phyloP scores from a whole-genome alignment of 257 asterid genomes.

The Voacanga thouarsii region DNA sequence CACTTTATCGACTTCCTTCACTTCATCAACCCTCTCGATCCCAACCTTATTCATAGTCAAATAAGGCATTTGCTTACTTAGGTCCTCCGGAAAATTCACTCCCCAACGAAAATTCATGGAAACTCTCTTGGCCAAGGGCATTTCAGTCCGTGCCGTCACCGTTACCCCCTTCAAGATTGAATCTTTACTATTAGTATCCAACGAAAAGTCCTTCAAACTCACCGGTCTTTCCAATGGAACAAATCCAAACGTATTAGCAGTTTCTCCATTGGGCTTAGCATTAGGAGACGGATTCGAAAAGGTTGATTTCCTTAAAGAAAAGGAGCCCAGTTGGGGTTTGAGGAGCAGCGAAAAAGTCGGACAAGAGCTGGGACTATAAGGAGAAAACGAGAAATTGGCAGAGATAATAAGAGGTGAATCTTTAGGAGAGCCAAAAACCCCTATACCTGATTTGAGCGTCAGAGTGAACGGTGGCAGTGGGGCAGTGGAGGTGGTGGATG shows the following conservation, averaged over 20 bases:
- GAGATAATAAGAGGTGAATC: conserved; percentile 70
- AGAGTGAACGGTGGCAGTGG: conserved; percentile 50
- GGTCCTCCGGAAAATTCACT: conserved; percentile 59
- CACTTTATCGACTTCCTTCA: conserved; percentile 30
- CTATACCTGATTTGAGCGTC: conserved; percentile 79
- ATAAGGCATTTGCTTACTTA: conserved; percentile 46
- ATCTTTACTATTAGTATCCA: conserved; percentile 27
- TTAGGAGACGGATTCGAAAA: conserved; percentile 25
- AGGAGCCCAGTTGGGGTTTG: conserved; percentile 75
- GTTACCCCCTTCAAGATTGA: conserved; percentile 54
- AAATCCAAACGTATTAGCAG: conserved; percentile 46
- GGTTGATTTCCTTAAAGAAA: conserved; percentile 64
- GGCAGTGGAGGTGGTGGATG: conserved; percentile 14
- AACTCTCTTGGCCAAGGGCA: conserved; percentile 51
- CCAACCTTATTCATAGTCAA: conserved; percentile 68
- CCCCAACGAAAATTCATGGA: conserved; percentile 61
- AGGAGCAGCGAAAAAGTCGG: conserved; percentile 69
- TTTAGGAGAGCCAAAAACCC: conserved; percentile 76
- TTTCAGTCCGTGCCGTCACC: conserved; percentile 55
- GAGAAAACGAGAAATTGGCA: conserved; percentile 72
- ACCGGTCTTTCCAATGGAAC: conserved; percentile 62
- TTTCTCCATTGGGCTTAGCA: conserved; percentile 24
- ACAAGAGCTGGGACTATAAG: conserved; percentile 42
- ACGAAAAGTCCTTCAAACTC: conserved; percentile 40
- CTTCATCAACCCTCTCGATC: conserved; percentile 49